phyloP scores from a whole-genome alignment of 2,329 filamentous ascomycete genomes.

The Aspergillus sp. region DNA sequence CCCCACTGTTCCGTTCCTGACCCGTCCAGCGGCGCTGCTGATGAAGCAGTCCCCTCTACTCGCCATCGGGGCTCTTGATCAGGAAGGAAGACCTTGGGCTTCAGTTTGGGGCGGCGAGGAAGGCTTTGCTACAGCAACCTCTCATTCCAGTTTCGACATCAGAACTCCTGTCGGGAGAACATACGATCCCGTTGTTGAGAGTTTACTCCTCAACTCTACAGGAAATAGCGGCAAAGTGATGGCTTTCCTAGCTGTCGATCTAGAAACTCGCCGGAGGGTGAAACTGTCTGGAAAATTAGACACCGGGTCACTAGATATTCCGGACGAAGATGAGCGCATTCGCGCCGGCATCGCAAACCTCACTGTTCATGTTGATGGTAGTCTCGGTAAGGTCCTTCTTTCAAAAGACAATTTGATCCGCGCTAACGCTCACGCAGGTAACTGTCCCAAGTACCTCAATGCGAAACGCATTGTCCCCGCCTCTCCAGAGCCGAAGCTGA shows the following conservation, averaged over 20 bases:
- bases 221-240: conserved; percentile 56
- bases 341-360: conserved; percentile 53
- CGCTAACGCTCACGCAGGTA: conserved; percentile 53
- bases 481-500: conserved; percentile 57
- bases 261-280: conserved; percentile 70
- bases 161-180: conserved; percentile 62
- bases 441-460: conserved; percentile 88
- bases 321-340: conserved; percentile 25
- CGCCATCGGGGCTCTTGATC: conserved; percentile 74
- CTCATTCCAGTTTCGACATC: conserved; percentile 67
- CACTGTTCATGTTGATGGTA: conserved; percentile 71
- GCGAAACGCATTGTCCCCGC: conserved; percentile 66
- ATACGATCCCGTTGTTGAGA: conserved; percentile 72
- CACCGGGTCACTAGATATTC: conserved; percentile 59
- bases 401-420: not conserved
- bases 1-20: conserved; percentile 68
- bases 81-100: conserved; percentile 70
- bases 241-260: conserved; percentile 65
- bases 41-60: conserved; percentile 68
- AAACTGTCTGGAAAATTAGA: conserved; percentile 75
- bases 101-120: conserved; percentile 75
- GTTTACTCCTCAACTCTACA: conserved; percentile 58
- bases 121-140: conserved; percentile 69
- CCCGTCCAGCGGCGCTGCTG: conserved; percentile 63
- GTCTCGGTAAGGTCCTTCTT: conserved; percentile 54